Percentiles rank a stretch among this genome's conserved stretches.
These are phyloP conservation scores for Kodamaea nitidulidarum DNA, from an alignment of 805 yeast genomes.

Conservation along the genomic window DNA sequence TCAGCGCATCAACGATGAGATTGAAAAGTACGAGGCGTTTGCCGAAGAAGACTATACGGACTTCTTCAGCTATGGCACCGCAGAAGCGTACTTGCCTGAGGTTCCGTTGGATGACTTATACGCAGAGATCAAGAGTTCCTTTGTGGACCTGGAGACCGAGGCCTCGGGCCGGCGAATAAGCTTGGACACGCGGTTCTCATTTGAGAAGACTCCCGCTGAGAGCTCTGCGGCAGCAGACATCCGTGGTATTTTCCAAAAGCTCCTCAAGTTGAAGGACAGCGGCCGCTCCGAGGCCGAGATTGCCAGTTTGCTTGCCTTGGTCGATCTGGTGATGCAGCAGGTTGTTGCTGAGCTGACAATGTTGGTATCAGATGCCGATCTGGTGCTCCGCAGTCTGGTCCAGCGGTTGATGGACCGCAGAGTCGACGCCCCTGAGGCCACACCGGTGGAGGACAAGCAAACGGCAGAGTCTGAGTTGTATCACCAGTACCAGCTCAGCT, in stretches of 20 bases:
- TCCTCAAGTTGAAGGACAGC: conserved; percentile 23
- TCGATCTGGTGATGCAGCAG: conserved; percentile 32
- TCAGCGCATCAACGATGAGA: conserved; percentile 31
- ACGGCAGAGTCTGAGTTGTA: too few relatives aligned
- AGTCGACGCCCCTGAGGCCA: too few relatives aligned
- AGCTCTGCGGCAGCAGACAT: conserved; percentile 2
- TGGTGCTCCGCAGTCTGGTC: conserved; percentile 29
- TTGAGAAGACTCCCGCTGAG: not conserved
- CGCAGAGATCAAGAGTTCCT: conserved; percentile 9
- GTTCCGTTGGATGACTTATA: conserved; percentile 12
- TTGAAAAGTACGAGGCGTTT: conserved; percentile 33
- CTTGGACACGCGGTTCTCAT: not conserved
- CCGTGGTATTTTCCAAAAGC: conserved; percentile 24
- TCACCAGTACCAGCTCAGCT: conserved; percentile 11
- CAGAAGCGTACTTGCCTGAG: conserved; percentile 2
- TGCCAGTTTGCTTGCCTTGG: conserved; percentile 21
- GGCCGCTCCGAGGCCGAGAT: conserved; percentile 22
- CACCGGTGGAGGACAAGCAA: too few relatives aligned
- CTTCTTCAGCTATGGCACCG: conserved; percentile 12
- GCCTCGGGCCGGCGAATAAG: not conserved
- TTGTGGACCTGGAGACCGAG: conserved; percentile 5
- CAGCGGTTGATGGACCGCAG: conserved; percentile 36
- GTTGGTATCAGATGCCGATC: conserved; percentile 21
- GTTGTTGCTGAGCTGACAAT: conserved; percentile 23
- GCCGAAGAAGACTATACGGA: conserved; percentile 39